These are phyloP conservation scores for Pythium pyrilobum DNA, from an alignment of 352 stramenopile genomes.

Conservation along the genomic window DNA sequence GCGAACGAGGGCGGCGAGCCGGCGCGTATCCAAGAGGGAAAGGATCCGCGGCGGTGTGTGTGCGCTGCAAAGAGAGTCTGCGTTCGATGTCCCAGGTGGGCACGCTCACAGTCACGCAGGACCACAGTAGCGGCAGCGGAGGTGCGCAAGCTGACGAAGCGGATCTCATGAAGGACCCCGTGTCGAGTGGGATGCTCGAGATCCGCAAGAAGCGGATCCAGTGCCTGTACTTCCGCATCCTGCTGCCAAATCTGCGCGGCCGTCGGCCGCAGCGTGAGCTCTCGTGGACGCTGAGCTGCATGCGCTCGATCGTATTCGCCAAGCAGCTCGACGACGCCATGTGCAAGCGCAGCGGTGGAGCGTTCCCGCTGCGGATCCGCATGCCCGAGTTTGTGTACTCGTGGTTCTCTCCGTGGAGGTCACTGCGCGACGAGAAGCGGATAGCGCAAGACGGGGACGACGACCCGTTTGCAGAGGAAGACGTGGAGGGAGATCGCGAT, in stretches of 20 bases:
- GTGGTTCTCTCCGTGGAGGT: constrained; percentile 84
- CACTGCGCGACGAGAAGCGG: constrained; percentile 50
- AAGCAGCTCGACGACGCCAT: constrained; percentile 84
- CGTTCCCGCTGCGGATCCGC: constrained; percentile 54
- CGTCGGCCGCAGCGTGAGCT: constrained; percentile 69
- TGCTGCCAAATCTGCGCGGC: constrained; percentile 87
- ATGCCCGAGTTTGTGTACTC: constrained; percentile 93
- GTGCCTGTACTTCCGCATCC: constrained; percentile 88
- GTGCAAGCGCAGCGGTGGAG: constrained; percentile 38
- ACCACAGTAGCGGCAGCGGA: not conserved
- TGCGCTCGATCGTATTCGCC: constrained; percentile 86
- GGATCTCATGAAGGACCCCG: not conserved
- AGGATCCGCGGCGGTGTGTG: constrained; percentile 29
- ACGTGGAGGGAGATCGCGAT: constrained; percentile 4
- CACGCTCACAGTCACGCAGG: constrained; percentile 4
- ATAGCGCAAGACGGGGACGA: constrained; percentile 4
- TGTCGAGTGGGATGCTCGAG: constrained; percentile 1
- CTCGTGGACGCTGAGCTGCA: constrained; percentile 86
- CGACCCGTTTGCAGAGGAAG: constrained; percentile 18
- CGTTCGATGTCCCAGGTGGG: constrained; percentile 29
- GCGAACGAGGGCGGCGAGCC: too few species aligned
- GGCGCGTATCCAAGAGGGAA: too few species aligned
- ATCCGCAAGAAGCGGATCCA: constrained; percentile 48
- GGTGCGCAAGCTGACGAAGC: too few species aligned
- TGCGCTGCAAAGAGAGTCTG: constrained; percentile 58